Evolutionary conservation across 352 stramenopile genomes (phyloP).

Genomic region (Pythium graminicola): DNA sequence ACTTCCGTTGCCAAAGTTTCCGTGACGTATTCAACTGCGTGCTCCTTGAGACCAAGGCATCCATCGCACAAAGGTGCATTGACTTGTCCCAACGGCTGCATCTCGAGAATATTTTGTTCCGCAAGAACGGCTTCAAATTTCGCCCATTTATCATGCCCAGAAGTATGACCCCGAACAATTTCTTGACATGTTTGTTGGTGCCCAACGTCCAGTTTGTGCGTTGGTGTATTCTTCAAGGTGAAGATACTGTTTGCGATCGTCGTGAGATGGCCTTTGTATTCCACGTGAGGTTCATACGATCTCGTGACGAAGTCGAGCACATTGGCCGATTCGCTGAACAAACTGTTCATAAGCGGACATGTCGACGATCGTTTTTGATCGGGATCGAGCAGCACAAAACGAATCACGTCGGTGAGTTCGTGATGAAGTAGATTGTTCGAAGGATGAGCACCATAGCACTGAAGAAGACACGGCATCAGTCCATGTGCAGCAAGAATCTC

Average conservation of each 20-base stretch:
- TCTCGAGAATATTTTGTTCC: conserved; percentile 76
- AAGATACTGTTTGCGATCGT: conserved; percentile 88
- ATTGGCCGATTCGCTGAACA: conserved; percentile 66
- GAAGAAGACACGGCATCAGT: conserved; percentile 76
- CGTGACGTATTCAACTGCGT: conserved; percentile 71
- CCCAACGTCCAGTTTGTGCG: conserved; percentile 42
- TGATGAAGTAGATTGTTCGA: conserved; percentile 82
- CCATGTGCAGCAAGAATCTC: conserved; percentile 61
- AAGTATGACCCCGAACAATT: conserved; percentile 70
- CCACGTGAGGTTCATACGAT: conserved; percentile 64
- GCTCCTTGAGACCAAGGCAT: conserved; percentile 76
- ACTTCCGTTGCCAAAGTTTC: conserved; percentile 54
- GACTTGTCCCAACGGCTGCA: conserved; percentile 72
- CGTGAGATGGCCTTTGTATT: conserved; percentile 87
- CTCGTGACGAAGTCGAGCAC: conserved; percentile 79
- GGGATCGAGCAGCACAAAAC: conserved; percentile 78
- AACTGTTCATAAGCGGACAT: conserved; percentile 69
- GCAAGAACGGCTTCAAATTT: conserved; percentile 71
- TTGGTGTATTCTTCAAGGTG: conserved; percentile 77
- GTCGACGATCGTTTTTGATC: conserved; percentile 75
- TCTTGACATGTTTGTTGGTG: conserved; percentile 57
- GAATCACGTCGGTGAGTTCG: conserved; percentile 81
- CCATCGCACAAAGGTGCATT: conserved; percentile 75
- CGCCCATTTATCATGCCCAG: conserved; percentile 57
- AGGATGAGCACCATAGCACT: conserved; percentile 69